Evolutionary conservation across 768 basidiomycete genomes (phyloP).

Genomic region (Mycena rosella): DNA sequence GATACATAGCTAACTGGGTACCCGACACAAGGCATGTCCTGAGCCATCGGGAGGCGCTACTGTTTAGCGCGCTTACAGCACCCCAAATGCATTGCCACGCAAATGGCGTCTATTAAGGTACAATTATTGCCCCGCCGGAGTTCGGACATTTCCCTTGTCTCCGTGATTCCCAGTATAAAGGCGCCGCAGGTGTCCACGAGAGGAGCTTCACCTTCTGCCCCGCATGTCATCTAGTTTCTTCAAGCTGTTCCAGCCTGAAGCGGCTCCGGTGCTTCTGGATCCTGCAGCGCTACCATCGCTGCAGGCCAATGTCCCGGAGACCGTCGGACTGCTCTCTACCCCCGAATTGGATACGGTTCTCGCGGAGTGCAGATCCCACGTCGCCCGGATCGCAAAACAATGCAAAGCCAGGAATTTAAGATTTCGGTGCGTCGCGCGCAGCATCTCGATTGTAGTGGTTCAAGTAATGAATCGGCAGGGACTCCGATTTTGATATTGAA

Average conservation of each 20-base stretch:
- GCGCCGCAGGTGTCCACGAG: background rate
- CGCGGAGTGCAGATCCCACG: slow-evolving; percentile 28
- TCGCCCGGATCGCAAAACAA: slow-evolving; percentile 29
- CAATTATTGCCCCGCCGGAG: slow-evolving; percentile 1
- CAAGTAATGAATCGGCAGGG: slow-evolving; percentile 37
- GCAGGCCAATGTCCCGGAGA: background rate
- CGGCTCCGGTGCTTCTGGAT: background rate
- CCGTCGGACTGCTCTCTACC: slow-evolving; percentile 24
- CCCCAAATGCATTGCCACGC: background rate
- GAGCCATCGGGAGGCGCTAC: background rate
- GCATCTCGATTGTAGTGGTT: background rate
- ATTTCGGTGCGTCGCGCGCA: slow-evolving; percentile 18
- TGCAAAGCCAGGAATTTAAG: slow-evolving; percentile 27
- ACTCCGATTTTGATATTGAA: slow-evolving; percentile 50
- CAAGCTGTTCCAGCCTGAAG: slow-evolving; percentile 14
- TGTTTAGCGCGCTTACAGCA: slow-evolving; percentile 1
- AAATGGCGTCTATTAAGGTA: slow-evolving; percentile 3
- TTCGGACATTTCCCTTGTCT: background rate
- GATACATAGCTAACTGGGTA: slow-evolving; percentile 4
- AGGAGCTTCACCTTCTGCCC: background rate
- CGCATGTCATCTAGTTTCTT: slow-evolving; percentile 29
- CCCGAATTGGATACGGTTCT: slow-evolving; percentile 29
- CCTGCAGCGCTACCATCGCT: background rate
- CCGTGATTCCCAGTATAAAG: slow-evolving; percentile 21
- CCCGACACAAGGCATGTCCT: background rate